Evolutionary conservation across 164 flowering plant species (phyloP).

Genomic region (Dillenia suffruticosa): DNA sequence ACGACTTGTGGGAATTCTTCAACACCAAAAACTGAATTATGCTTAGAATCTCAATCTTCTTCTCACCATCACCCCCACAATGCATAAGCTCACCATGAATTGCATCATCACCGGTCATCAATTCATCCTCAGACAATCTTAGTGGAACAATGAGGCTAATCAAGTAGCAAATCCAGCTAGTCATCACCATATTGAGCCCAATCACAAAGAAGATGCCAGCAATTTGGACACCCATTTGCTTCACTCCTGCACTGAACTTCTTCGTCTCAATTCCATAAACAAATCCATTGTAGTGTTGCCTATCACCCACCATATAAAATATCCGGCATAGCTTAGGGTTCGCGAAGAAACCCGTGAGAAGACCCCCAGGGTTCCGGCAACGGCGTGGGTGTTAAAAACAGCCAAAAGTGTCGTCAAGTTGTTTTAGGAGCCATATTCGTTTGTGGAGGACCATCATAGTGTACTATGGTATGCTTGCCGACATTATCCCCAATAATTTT

Average conservation of each 20-base stretch:
- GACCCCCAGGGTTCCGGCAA: conserved; percentile 38
- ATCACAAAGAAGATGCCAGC: conserved; percentile 28
- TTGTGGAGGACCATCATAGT: conserved; percentile 52
- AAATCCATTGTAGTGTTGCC: conserved; percentile 30
- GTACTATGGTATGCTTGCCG: conserved; percentile 48
- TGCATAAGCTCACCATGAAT: conserved; percentile 53
- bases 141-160: conserved; percentile 25
- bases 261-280: conserved; percentile 23
- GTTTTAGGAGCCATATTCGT: conserved; percentile 21
- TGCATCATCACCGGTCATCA: conserved; percentile 31
- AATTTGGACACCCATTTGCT: conserved; percentile 31
- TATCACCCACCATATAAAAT: conserved; percentile 18
- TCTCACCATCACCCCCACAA: conserved; percentile 59
- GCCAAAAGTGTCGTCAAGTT: conserved; percentile 47
- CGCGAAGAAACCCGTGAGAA: conserved; percentile 38
- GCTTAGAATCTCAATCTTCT: conserved; percentile 39
- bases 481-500: conserved; percentile 36
- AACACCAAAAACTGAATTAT: conserved; percentile 16
- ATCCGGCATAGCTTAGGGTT: conserved; percentile 31
- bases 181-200: conserved; percentile 17
- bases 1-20: conserved; percentile 22
- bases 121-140: conserved; percentile 29
- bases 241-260: conserved; percentile 17
- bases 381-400: conserved; percentile 42
- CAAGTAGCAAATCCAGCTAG: conserved; percentile 27